phyloP scores from a whole-genome alignment of 2,329 filamentous ascomycete species.

The Periconia sp. region DNA sequence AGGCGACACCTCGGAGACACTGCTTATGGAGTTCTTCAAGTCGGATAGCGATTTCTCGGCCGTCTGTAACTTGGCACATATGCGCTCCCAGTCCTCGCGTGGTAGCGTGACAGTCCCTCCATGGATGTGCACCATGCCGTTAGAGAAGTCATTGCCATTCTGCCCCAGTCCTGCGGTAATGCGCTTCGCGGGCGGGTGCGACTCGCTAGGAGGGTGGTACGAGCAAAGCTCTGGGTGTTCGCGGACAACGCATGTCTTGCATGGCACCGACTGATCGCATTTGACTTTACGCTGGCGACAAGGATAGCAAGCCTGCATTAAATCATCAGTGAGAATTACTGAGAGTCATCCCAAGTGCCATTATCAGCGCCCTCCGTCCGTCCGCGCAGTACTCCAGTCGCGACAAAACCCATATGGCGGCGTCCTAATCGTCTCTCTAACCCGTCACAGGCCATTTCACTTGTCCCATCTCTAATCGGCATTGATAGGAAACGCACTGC shows the following conservation, averaged over 20 bases:
- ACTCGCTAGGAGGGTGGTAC: slow-evolving; percentile 49
- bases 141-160: slow-evolving; percentile 46
- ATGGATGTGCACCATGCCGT: slow-evolving; percentile 47
- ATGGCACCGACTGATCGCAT: slow-evolving; percentile 56
- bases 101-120: slow-evolving; percentile 48
- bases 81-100: slow-evolving; percentile 55
- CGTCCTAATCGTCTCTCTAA: neutral
- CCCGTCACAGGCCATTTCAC: neutral
- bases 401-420: neutral
- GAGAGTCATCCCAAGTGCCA: neutral
- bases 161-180: slow-evolving; percentile 40
- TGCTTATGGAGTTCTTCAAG: slow-evolving; percentile 48
- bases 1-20: slow-evolving; percentile 42
- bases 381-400: neutral
- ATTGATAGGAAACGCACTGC: slow-evolving; percentile 10
- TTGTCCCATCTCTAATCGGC: neutral
- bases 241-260: slow-evolving; percentile 57
- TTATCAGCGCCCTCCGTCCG: neutral
- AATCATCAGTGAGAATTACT: slow-evolving; percentile 21
- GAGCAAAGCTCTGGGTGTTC: slow-evolving; percentile 59
- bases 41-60: slow-evolving; percentile 56
- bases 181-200: slow-evolving; percentile 48
- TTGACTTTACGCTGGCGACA: slow-evolving; percentile 55
- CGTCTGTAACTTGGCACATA: slow-evolving; percentile 55
- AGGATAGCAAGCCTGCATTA: slow-evolving; percentile 53